Evolutionary conservation across 1,284 basidiomycete genomes (phyloP).

Genomic region (Papiliotrema flavescens): DNA sequence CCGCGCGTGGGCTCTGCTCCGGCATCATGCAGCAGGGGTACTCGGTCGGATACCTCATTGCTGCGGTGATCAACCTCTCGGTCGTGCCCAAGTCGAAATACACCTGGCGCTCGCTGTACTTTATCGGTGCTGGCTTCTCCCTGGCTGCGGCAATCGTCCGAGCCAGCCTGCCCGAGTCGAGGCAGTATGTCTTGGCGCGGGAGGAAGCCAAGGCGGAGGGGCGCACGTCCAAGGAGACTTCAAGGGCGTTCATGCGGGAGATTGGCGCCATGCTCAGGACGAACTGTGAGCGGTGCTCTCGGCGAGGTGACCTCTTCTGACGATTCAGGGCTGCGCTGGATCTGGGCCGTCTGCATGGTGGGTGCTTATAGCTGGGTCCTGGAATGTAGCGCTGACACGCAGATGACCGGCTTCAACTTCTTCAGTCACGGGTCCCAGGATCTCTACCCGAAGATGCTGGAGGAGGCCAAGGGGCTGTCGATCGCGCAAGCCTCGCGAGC

Average conservation of each 20-base stretch:
- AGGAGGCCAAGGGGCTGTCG: constrained; percentile 46
- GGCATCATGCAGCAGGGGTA: constrained; percentile 84
- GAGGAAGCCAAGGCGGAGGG: constrained; percentile 47
- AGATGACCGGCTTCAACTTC: constrained; percentile 53
- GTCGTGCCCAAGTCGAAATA: constrained; percentile 45
- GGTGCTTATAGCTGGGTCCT: constrained; percentile 8
- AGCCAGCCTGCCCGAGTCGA: constrained; percentile 71
- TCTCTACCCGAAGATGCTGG: constrained; percentile 66
- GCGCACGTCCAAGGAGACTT: constrained; percentile 53
- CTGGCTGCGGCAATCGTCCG: constrained; percentile 71
- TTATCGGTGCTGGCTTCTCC: constrained; percentile 63
- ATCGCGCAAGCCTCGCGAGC: constrained; percentile 67
- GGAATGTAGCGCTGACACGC: not conserved
- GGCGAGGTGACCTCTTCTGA: not conserved
- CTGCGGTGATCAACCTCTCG: constrained; percentile 69
- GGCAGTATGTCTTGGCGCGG: constrained; percentile 59
- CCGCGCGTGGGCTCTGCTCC: constrained; percentile 76
- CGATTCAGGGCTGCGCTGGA: constrained; percentile 62
- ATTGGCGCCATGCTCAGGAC: constrained; percentile 67
- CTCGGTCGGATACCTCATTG: constrained; percentile 54
- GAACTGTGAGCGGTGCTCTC: constrained; percentile 54
- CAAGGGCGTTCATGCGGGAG: constrained; percentile 69
- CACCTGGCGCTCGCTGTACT: constrained; percentile 54
- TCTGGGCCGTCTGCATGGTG: constrained; percentile 65
- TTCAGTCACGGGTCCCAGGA: constrained; percentile 78